These are phyloP conservation scores for Fomitopsis pulvina DNA, from an alignment of 768 basidiomycete species.

Conservation along the genomic window DNA sequence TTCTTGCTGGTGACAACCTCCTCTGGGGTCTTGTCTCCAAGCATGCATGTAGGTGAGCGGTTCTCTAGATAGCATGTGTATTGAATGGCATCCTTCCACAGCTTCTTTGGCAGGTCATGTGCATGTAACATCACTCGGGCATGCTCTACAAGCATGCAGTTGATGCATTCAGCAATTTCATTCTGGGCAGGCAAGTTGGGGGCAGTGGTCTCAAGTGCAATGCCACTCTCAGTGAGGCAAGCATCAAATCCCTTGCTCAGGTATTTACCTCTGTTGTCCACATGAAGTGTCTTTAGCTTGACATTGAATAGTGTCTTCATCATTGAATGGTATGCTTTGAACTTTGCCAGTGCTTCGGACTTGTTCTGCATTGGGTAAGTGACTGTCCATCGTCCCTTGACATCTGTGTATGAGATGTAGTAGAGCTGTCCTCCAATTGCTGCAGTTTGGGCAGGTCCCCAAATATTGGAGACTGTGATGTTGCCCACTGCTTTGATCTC, in stretches of 20 bases:
- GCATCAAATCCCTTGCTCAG: neutral
- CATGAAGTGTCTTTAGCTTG: constrained; percentile 14
- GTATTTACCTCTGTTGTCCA: constrained; percentile 23
- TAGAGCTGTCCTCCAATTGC: constrained; percentile 13
- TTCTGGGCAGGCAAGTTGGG: no score
- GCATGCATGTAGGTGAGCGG: constrained; percentile 11
- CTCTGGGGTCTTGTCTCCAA: constrained; percentile 15
- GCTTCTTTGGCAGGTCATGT: no score
- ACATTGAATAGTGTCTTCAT: neutral
- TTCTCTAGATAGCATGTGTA: constrained; percentile 16
- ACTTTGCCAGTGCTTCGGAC: neutral
- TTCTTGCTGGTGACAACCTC: constrained; percentile 18
- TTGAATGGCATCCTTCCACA: constrained; percentile 19
- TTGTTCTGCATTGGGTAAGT: constrained; percentile 1
- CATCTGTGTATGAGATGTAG: constrained; percentile 17
- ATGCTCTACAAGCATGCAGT: no score
- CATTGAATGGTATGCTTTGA: constrained; percentile 1
- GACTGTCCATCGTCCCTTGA: no score
- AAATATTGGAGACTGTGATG: constrained; percentile 11
- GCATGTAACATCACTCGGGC: no score
- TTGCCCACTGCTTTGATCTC: neutral
- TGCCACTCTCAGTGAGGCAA: constrained; percentile 11
- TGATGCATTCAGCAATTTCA: no score
- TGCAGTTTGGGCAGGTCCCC: constrained; percentile 10
- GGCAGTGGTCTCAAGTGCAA: constrained; percentile 16